Conservation (phyloP, 2,329 filamentous ascomycete genomes). For the Cladophialophora carrionii region DNA sequence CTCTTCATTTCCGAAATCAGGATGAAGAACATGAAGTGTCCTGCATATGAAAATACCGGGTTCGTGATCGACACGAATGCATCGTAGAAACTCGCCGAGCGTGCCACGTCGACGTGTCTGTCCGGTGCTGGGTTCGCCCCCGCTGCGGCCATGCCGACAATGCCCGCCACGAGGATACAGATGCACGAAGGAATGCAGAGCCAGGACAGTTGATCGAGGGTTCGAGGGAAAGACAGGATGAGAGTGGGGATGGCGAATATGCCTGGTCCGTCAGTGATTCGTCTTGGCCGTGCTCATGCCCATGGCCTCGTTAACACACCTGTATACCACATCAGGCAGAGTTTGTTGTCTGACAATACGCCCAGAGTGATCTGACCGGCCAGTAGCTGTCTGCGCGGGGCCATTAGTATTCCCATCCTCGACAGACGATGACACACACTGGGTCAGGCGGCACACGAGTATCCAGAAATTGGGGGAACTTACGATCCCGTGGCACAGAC, state of each 20-base stretch:
- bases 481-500: constrained; percentile 54
- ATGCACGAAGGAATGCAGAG: constrained; percentile 51
- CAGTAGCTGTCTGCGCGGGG: constrained; percentile 49
- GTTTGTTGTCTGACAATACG: constrained; percentile 50
- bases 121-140: constrained; percentile 48
- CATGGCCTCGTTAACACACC: constrained; percentile 37
- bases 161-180: constrained; percentile 55
- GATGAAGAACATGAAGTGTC: constrained; percentile 60
- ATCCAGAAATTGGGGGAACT: not conserved
- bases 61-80: constrained; percentile 57
- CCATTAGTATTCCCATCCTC: not conserved
- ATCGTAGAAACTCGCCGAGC: constrained; percentile 48
- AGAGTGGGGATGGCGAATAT: constrained; percentile 56
- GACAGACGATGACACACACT: not conserved
- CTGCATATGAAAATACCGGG: constrained; percentile 58
- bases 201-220: constrained; percentile 55
- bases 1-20: constrained; percentile 59
- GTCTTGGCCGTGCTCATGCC: not conserved
- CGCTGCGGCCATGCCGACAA: constrained; percentile 57
- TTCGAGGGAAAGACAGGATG: constrained; percentile 55
- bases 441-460: not conserved
- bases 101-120: constrained; percentile 46
- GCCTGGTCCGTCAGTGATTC: constrained; percentile 8
- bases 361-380: constrained; percentile 57
- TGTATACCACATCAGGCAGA: constrained; percentile 57